A percentile compares a stretch with the other conserved stretches of the same genome.
Conservation (phyloP, 176 grass and related monocot species). For the Pontederia paniculata region DNA sequence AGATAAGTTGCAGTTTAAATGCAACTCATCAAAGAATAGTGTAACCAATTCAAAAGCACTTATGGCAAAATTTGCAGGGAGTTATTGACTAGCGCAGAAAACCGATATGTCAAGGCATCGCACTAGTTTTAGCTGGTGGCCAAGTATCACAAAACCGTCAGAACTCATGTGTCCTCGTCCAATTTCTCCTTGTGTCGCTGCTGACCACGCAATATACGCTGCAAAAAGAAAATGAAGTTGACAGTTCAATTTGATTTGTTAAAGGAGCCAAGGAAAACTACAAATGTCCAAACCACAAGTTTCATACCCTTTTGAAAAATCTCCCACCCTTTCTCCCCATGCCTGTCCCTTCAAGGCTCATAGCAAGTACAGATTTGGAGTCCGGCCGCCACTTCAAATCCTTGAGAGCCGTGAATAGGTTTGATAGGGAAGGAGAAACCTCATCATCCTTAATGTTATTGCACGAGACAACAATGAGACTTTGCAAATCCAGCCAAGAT, state of each 20-base stretch:
- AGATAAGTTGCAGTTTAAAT: no score
- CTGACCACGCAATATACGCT: conserved; percentile 56
- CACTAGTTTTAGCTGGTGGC: no score
- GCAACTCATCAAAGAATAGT: no score
- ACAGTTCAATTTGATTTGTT: conserved; percentile 15
- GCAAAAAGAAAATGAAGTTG: conserved; percentile 26
- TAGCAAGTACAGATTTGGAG: conserved; percentile 53
- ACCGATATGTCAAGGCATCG: no score
- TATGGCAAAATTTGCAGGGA: no score
- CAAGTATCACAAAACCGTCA: background rate
- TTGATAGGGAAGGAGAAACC: conserved; percentile 56
- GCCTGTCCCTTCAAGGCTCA: conserved; percentile 46
- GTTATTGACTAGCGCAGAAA: no score
- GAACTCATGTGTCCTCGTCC: conserved; percentile 11
- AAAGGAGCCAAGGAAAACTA: conserved; percentile 21
- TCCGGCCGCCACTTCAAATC: conserved; percentile 91
- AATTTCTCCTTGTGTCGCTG: conserved; percentile 43
- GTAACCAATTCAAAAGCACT: no score
- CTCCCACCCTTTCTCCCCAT: conserved; percentile 81
- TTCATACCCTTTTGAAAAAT: conserved; percentile 95
- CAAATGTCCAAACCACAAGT: conserved; percentile 23
- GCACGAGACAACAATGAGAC: conserved; percentile 50
- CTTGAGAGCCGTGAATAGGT: conserved; percentile 77
- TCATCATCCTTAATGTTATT: conserved; percentile 77
- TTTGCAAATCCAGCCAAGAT: conserved; percentile 72